A percentile compares a stretch with the other conserved stretches of the same genome.
These are phyloP conservation scores for Xylariales sp. DNA, from an alignment of 2,329 filamentous ascomycete genomes.

Conservation along the genomic window DNA sequence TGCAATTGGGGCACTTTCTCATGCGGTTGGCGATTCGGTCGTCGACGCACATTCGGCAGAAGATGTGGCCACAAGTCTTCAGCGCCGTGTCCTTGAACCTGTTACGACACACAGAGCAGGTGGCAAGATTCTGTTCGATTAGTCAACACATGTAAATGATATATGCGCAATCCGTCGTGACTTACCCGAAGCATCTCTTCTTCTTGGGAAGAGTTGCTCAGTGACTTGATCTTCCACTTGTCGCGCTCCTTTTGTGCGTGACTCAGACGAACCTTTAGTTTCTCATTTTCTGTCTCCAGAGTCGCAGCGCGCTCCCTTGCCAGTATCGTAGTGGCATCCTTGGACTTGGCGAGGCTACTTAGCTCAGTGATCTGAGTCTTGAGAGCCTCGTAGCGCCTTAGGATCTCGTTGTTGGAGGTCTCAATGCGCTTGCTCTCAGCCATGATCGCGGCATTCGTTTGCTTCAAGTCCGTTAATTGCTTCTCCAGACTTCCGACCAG, in stretches of 20 bases:
- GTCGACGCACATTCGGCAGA: slow-evolving; percentile 87
- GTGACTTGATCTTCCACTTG: slow-evolving; percentile 75
- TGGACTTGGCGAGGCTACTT: slow-evolving; percentile 66
- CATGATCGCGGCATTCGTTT: slow-evolving; percentile 66
- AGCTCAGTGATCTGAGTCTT: slow-evolving; percentile 74
- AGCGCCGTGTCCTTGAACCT: slow-evolving; percentile 93
- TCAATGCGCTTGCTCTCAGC: slow-evolving; percentile 73
- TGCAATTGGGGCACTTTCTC: slow-evolving; percentile 93
- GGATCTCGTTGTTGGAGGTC: slow-evolving; percentile 63
- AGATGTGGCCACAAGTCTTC: slow-evolving; percentile 91
- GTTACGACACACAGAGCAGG: slow-evolving; percentile 88
- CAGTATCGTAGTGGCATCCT: slow-evolving; percentile 57
- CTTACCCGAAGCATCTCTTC: slow-evolving; percentile 83
- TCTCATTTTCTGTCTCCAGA: slow-evolving; percentile 73
- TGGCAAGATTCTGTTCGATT: slow-evolving; percentile 58
- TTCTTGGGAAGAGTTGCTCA: slow-evolving; percentile 75
- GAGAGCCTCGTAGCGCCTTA: slow-evolving; percentile 65
- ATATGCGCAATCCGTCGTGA: slow-evolving; percentile 18
- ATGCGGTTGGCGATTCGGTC: slow-evolving; percentile 84
- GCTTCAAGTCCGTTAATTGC: slow-evolving; percentile 77
- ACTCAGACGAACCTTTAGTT: slow-evolving; percentile 70
- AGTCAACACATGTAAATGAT: slow-evolving; percentile 26
- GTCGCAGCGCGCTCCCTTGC: slow-evolving; percentile 54
- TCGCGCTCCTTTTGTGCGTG: slow-evolving; percentile 80
- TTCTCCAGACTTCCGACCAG: slow-evolving; percentile 84